A percentile compares a stretch with the other conserved stretches of the same genome.
Evolutionary conservation across 805 yeast genomes (phyloP).

Genomic region (Pichia phayaonensis): DNA sequence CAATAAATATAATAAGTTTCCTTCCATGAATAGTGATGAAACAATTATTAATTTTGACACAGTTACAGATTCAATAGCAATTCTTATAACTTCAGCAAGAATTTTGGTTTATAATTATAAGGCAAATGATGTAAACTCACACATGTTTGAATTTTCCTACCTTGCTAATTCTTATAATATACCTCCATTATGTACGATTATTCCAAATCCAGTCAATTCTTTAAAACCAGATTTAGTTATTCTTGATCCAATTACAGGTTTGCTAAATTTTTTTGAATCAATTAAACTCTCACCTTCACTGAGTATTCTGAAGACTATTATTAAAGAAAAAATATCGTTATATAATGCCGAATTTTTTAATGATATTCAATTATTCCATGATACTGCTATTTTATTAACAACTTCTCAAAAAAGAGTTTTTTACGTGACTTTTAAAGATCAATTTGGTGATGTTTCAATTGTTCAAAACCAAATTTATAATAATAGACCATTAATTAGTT

Average conservation of each 20-base stretch:
- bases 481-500: conserved; percentile 11
- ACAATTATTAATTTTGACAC: conserved; percentile 12
- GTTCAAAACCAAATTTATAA: conserved; percentile 16
- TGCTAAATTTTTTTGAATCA: conserved; percentile 62
- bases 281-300: conserved; percentile 56
- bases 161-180: conserved; percentile 20
- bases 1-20: conserved; percentile 32
- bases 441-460: conserved; percentile 50
- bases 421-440: conserved; percentile 57
- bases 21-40: conserved; percentile 32
- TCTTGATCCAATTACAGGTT: conserved; percentile 52
- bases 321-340: conserved; percentile 33
- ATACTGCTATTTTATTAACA: conserved; percentile 65
- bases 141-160: conserved; percentile 46
- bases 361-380: conserved; percentile 52
- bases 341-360: conserved; percentile 49
- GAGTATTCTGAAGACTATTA: conserved; percentile 34
- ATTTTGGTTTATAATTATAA: conserved; percentile 64
- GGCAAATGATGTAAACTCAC: conserved; percentile 53
- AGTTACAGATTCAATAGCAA: conserved; percentile 23
- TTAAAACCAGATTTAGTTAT: conserved; percentile 65
- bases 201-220: conserved; percentile 46
- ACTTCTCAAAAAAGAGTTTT: conserved; percentile 65
- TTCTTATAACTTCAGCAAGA: conserved; percentile 36
- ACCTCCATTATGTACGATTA: conserved; percentile 49